A percentile compares a stretch with the other conserved stretches of the same genome.
Conservation (phyloP, 192 early-diverging fungal species). For the Paraglomus occultum region DNA sequence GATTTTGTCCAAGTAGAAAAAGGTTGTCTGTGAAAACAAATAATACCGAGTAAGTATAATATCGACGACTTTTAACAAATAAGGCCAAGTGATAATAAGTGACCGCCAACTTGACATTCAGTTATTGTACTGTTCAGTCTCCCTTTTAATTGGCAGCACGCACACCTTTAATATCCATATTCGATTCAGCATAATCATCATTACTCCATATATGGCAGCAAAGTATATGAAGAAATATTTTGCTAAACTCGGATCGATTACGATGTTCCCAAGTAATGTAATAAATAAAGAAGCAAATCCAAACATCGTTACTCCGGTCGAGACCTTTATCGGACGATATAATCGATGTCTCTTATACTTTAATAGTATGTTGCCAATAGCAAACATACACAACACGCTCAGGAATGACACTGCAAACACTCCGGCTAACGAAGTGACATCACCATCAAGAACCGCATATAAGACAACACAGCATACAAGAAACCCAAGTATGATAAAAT, state of each 20-base stretch:
- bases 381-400: conserved; percentile 44
- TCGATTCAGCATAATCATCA: conserved; percentile 42
- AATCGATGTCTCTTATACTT: conserved; percentile 47
- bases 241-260: conserved; percentile 43
- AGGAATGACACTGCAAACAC: conserved; percentile 56
- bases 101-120: too few species aligned
- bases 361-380: conserved; percentile 44
- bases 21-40: not conserved
- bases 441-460: conserved; percentile 40
- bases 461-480: conserved; percentile 48
- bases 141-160: conserved; percentile 4
- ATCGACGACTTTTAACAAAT: too few species aligned
- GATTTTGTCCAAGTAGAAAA: conserved; percentile 12
- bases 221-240: conserved; percentile 54
- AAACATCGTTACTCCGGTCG: conserved; percentile 35
- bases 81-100: too few species aligned
- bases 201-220: conserved; percentile 37
- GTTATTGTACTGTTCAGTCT: too few species aligned
- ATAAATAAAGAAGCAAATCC: conserved; percentile 30
- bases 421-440: conserved; percentile 48
- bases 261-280: conserved; percentile 46
- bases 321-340: conserved; percentile 33
- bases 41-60: too few species aligned
- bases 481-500: conserved; percentile 52
- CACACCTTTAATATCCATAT: conserved; percentile 40